Evolutionary conservation across 1,284 basidiomycete genomes (phyloP).

Genomic region (Apiotrichum porosum): DNA sequence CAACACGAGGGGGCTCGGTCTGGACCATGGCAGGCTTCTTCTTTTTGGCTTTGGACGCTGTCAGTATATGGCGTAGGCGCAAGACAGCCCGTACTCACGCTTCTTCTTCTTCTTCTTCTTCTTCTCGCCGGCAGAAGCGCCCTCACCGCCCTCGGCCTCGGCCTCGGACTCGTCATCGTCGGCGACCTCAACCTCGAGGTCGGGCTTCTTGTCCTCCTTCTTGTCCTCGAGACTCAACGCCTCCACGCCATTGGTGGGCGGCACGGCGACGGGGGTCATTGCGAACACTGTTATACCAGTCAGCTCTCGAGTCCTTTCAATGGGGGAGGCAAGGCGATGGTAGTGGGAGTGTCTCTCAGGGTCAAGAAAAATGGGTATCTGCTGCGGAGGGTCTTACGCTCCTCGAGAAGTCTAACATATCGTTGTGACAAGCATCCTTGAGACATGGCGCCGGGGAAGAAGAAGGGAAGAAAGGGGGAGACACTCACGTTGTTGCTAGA

Average conservation of each 20-base stretch:
- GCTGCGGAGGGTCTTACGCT: conserved; percentile 25
- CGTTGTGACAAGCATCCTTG: conserved; percentile 26
- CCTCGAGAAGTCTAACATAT: conserved; percentile 44
- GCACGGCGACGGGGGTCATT: conserved; percentile 35
- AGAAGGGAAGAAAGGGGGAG: background rate
- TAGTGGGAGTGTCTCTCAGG: conserved; percentile 20
- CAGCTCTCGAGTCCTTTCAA: background rate
- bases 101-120: conserved; percentile 96
- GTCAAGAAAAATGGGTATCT: conserved; percentile 27
- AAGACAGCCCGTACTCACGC: conserved; percentile 39
- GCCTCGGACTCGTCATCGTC: conserved; percentile 44
- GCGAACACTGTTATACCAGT: background rate
- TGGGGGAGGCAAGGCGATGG: background rate
- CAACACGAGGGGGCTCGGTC: conserved; percentile 88
- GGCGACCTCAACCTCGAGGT: conserved; percentile 12
- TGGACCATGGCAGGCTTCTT: conserved; percentile 61
- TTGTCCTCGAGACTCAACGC: conserved; percentile 26
- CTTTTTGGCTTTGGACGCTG: conserved; percentile 58
- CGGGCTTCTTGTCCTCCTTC: conserved; percentile 37
- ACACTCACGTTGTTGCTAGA: conserved; percentile 2
- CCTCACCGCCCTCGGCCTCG: conserved; percentile 37
- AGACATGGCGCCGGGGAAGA: background rate
- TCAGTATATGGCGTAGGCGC: no score
- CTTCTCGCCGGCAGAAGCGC: conserved; percentile 49
- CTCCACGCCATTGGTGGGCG: conserved; percentile 17